Conservation (phyloP, 495 filamentous ascomycete genomes). For the Mycothermus thermophilus region DNA sequence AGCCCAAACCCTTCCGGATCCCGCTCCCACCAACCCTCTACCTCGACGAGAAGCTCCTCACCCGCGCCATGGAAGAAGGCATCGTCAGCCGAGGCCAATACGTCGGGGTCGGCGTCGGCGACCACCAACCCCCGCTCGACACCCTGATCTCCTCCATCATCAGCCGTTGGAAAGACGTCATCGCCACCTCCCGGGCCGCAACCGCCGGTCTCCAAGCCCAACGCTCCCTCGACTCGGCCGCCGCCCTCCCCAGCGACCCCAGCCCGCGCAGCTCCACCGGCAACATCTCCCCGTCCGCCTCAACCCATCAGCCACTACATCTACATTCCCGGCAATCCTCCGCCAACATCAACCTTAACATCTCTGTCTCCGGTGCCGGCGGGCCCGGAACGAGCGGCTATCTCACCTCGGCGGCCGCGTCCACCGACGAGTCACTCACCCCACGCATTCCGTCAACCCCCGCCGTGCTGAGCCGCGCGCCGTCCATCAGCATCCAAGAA, state of each 20-base stretch:
- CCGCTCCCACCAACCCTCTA: conserved; percentile 49
- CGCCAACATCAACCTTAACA: neutral
- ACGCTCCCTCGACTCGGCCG: conserved; percentile 17
- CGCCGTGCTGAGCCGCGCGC: conserved; percentile 4
- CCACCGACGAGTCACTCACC: conserved; percentile 1
- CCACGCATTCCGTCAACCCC: neutral
- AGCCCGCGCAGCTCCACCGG: conserved; percentile 4
- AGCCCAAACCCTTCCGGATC: conserved; percentile 58
- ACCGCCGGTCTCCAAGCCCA: conserved; percentile 22
- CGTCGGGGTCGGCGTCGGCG: conserved; percentile 28
- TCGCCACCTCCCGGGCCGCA: conserved; percentile 24
- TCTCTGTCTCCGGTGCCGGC: neutral
- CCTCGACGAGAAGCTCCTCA: conserved; percentile 31
- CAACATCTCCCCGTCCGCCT: neutral
- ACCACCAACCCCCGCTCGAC: conserved; percentile 32
- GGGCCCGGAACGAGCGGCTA: neutral
- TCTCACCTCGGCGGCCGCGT: conserved; percentile 6
- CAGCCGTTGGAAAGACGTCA: conserved; percentile 39
- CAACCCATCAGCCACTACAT: neutral
- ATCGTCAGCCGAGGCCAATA: conserved; percentile 7
- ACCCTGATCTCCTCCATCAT: conserved; percentile 33
- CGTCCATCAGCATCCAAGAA: conserved; percentile 7
- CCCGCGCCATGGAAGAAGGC: conserved; percentile 21
- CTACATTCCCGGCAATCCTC: neutral
- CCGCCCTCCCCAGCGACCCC: conserved; percentile 3